A percentile compares a stretch with the other conserved stretches of the same genome.
These are phyloP conservation scores for Thelonectria olida DNA, from an alignment of 2,329 filamentous ascomycete genomes.

Conservation along the genomic window DNA sequence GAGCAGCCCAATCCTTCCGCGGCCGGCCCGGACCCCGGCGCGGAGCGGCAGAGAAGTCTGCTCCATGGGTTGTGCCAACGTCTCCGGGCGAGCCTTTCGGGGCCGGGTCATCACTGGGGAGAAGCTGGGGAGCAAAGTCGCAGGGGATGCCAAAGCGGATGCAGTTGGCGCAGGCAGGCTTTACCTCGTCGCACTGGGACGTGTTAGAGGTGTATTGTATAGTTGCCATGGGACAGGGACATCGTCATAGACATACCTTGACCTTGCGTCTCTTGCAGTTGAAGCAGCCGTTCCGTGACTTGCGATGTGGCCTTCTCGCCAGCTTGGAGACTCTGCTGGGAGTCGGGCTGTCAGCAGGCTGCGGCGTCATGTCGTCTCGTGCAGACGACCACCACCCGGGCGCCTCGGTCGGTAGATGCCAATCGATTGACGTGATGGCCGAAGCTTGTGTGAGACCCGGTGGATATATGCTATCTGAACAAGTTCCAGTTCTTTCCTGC, in stretches of 20 bases:
- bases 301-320: constrained; percentile 42
- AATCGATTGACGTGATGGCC: neutral
- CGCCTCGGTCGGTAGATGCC: neutral
- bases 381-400: neutral
- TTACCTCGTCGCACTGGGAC: constrained; percentile 43
- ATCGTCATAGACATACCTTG: constrained; percentile 41
- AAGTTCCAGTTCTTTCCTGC: constrained; percentile 5
- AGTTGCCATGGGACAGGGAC: neutral
- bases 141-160: constrained; percentile 43
- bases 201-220: constrained; percentile 5
- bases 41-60: constrained; percentile 26
- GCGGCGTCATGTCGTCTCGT: constrained; percentile 34
- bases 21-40: constrained; percentile 44
- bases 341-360: constrained; percentile 36
- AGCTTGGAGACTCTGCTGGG: constrained; percentile 39
- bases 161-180: constrained; percentile 44
- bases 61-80: constrained; percentile 24
- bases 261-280: constrained; percentile 46
- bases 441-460: neutral
- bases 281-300: constrained; percentile 43
- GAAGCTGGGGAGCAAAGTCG: constrained; percentile 37
- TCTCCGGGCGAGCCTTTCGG: constrained; percentile 28
- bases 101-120: constrained; percentile 29
- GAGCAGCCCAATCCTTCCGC: constrained; percentile 42
- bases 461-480: neutral